Base-by-base conservation (phyloP, 257 asterid species). In the Eucommia ulmoides region DNA sequence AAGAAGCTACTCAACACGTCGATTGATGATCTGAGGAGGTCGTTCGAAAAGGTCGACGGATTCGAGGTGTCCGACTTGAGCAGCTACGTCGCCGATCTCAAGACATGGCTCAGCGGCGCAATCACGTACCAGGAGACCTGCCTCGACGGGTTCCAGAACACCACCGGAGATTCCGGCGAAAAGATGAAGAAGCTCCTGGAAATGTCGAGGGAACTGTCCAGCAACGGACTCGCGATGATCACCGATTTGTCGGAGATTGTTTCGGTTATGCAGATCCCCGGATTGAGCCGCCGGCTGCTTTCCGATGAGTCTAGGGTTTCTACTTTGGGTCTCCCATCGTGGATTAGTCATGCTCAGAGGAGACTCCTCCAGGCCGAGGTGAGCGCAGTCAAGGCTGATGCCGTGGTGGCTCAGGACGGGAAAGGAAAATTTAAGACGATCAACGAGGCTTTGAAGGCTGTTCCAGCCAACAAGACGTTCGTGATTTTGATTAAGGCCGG, bases 161-260 rank as follows among this genome's bases (percentile, higher is more conserved):
- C 75, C 8, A 18, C 38, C 0, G 91, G 96, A 5, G 76, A 85
- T 1, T 69, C 88, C 2, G 96, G 79, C 2, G 60, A 49, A 41
- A 73, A 52, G 33, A 85, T 89, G 94, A 75, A 56, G 57, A 49
- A 59, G 0, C 55, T 74, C 12, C 67, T 85, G 19, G 72, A 58
- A 15, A 57, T 44, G 8, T 65, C 84, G 15, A 75, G 74, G 91
- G 61, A 89, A 20, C 63, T 85, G 65, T 75, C 82, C 0, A 85
- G 96, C 76, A 85, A 89, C 55, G 82, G 77, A 20, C 83, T 89
- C 19, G 94, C 96, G 8, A 89, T 89, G 93, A 76, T 89, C 21
- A 75, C 87, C 0, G 93, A 81, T 54, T 60, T 84, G n/a, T 61
- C 93, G 0, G 62, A 70, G 0, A 75, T 51, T 29, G 60, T 77